Conservation (phyloP, 768 basidiomycete species). For the Amanita rimosa region DNA sequence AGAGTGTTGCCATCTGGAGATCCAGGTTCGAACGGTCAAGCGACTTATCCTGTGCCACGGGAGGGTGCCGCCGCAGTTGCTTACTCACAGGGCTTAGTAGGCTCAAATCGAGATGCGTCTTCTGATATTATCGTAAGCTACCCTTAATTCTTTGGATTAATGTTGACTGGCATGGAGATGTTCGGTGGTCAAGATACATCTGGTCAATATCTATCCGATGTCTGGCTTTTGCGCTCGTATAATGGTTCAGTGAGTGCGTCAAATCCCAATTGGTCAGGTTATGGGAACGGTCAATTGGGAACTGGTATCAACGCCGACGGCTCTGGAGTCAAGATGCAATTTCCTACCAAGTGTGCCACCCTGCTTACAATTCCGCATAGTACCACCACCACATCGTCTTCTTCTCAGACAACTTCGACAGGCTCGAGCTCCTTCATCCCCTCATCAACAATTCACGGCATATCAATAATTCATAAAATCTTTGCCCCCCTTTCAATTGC, state of each 20-base stretch:
- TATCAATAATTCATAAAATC: slow-evolving; percentile 33
- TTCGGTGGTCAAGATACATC: slow-evolving; percentile 65
- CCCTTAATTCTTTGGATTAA: neutral
- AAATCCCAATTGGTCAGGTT: slow-evolving; percentile 49
- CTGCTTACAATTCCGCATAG: slow-evolving; percentile 15
- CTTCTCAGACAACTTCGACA: slow-evolving; percentile 9
- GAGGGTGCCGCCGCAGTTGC: slow-evolving; percentile 62
- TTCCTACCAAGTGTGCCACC: slow-evolving; percentile 49
- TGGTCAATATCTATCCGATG: slow-evolving; percentile 59
- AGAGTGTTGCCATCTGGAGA: slow-evolving; percentile 70
- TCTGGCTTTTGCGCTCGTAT: slow-evolving; percentile 75
- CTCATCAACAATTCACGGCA: slow-evolving; percentile 13
- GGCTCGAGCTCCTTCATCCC: slow-evolving; percentile 7
- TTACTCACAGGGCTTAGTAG: slow-evolving; percentile 42
- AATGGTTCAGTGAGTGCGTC: slow-evolving; percentile 46
- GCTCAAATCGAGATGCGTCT: slow-evolving; percentile 30
- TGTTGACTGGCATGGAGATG: slow-evolving; percentile 22
- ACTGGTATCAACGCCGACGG: slow-evolving; percentile 58
- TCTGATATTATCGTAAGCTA: slow-evolving; percentile 53
- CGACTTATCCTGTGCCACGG: slow-evolving; percentile 52
- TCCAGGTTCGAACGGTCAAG: slow-evolving; percentile 39
- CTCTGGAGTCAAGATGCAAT: slow-evolving; percentile 50
- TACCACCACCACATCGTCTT: slow-evolving; percentile 12
- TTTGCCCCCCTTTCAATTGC: slow-evolving; percentile 33
- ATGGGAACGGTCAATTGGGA: slow-evolving; percentile 48